Evolutionary conservation across 495 filamentous ascomycete species (phyloP).

Genomic region (Penicillium manginii): DNA sequence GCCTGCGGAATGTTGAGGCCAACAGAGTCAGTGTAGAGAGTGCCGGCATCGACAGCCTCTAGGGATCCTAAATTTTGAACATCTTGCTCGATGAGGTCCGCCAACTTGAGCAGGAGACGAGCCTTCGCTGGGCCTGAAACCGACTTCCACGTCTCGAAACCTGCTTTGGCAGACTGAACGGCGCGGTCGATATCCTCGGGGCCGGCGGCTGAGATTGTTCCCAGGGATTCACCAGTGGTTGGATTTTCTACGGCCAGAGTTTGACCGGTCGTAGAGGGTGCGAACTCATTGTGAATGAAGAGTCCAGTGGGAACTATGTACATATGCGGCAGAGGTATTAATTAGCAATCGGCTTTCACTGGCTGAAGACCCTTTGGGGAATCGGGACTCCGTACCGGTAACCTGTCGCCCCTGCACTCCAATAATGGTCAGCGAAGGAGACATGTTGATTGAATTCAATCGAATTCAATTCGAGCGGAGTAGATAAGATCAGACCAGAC

Average conservation of each 20-base stretch:
- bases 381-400: conserved; percentile 11
- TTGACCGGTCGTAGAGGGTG: conserved; percentile 18
- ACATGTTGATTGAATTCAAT: conserved; percentile 2
- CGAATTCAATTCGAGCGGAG: neutral
- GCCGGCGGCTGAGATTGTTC: conserved; percentile 29
- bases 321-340: neutral
- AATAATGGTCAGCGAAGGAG: conserved; percentile 15
- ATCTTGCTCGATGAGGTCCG: conserved; percentile 34
- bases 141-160: conserved; percentile 37
- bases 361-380: too few species aligned
- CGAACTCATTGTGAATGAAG: conserved; percentile 47
- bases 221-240: conserved; percentile 34
- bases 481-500: neutral
- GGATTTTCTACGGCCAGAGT: conserved; percentile 32
- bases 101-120: conserved; percentile 47
- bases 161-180: conserved; percentile 52
- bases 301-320: conserved; percentile 34
- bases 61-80: conserved; percentile 28
- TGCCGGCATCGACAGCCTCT: conserved; percentile 37
- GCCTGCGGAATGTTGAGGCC: conserved; percentile 30
- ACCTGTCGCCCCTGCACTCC: conserved; percentile 26
- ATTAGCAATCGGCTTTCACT: too few species aligned
- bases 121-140: conserved; percentile 46
- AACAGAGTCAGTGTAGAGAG: conserved; percentile 23
- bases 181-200: conserved; percentile 53